Percentiles rank a stretch among this genome's conserved stretches.
Evolutionary conservation across 2,329 filamentous ascomycete species (phyloP).

Genomic region (Rutstroemia sydowiana): DNA sequence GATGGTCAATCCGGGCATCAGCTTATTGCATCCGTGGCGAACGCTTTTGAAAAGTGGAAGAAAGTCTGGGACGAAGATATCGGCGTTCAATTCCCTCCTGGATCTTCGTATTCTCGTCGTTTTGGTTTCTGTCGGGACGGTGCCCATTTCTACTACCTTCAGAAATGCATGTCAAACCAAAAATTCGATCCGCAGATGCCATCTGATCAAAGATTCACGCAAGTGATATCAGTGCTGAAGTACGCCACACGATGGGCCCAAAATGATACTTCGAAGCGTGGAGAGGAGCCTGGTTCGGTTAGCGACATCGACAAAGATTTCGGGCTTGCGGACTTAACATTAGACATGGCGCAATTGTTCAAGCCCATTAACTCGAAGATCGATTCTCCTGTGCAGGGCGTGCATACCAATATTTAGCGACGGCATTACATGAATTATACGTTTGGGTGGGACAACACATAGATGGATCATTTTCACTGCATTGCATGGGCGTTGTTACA

Average conservation of each 20-base stretch:
- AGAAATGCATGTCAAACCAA: slow-evolving; percentile 56
- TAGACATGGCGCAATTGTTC: slow-evolving; percentile 67
- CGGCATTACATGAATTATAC: slow-evolving; percentile 18
- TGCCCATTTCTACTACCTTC: slow-evolving; percentile 67
- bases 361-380: slow-evolving; percentile 45
- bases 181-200: slow-evolving; percentile 48
- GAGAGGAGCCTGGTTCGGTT: slow-evolving; percentile 61
- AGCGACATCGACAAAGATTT: slow-evolving; percentile 62
- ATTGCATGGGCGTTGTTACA: slow-evolving; percentile 10
- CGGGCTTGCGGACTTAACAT: slow-evolving; percentile 53
- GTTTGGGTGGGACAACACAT: slow-evolving; percentile 7
- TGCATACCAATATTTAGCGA: slow-evolving; percentile 24
- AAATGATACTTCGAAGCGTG: slow-evolving; percentile 55
- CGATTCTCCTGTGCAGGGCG: slow-evolving; percentile 31
- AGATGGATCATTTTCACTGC: slow-evolving; percentile 6
- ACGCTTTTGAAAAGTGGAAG: slow-evolving; percentile 66
- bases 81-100: slow-evolving; percentile 55
- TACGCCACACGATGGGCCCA: slow-evolving; percentile 53
- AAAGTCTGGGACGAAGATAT: slow-evolving; percentile 64
- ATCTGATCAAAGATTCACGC: slow-evolving; percentile 52
- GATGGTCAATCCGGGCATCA: slow-evolving; percentile 33
- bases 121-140: slow-evolving; percentile 66
- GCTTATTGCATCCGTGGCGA: slow-evolving; percentile 40
- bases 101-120: slow-evolving; percentile 46
- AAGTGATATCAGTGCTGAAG: slow-evolving; percentile 54